These are phyloP conservation scores for Boletales sp. DNA, from an alignment of 768 basidiomycete species.

Conservation along the genomic window DNA sequence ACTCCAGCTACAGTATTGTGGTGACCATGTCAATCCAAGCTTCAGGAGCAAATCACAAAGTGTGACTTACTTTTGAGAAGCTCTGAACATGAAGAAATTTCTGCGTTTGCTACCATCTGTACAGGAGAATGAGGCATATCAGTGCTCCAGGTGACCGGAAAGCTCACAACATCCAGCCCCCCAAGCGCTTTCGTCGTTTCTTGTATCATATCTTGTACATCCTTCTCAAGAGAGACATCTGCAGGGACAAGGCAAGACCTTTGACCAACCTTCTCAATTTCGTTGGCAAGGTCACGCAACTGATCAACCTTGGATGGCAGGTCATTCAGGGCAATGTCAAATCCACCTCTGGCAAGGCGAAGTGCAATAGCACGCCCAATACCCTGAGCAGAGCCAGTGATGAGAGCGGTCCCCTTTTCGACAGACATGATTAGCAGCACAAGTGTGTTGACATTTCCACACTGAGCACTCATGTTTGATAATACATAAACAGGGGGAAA, in stretches of 20 bases:
- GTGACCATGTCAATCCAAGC: no score
- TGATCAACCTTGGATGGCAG: constrained; percentile 8
- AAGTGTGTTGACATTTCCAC: no score
- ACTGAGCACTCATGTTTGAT: no score
- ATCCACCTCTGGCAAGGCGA: constrained; percentile 10
- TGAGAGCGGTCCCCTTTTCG: constrained; percentile 24
- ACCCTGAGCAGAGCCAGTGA: constrained; percentile 28
- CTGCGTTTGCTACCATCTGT: constrained; percentile 7
- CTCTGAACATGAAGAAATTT: not conserved
- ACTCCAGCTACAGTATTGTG: not conserved
- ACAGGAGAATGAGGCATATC: no score
- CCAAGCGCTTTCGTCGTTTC: constrained; percentile 28
- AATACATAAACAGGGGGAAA: no score
- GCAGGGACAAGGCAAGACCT: constrained; percentile 16
- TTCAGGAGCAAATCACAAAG: not conserved
- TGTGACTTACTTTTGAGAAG: not conserved
- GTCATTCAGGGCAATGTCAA: constrained; percentile 25
- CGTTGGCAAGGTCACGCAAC: constrained; percentile 4
- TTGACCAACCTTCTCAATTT: constrained; percentile 19
- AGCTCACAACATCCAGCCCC: not conserved
- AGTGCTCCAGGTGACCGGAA: not conserved
- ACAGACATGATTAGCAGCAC: not conserved
- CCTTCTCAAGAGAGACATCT: constrained; percentile 39
- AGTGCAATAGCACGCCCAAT: constrained; percentile 19
- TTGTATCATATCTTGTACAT: constrained; percentile 39